Evolutionary conservation across 306 rosid genomes (phyloP), one percentile per base, ranked within the genome.

Genomic region (Inga laurina): DNA sequence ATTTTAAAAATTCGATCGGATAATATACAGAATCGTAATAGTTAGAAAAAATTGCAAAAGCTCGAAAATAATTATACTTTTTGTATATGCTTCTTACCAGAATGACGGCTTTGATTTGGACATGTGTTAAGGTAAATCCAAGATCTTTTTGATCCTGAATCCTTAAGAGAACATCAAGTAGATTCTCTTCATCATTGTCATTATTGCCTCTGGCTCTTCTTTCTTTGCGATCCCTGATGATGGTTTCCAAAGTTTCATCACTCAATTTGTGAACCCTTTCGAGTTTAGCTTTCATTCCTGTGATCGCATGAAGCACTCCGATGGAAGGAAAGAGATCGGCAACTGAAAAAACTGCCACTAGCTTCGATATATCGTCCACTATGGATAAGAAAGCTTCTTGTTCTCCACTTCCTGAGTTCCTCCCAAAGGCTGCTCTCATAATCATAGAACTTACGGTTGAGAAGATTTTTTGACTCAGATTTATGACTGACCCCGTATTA

Each of bases 321-420:
- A 64, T 12, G 0, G 84, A 81, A 46, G 75, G 80, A 69, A 45
- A 81, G 52, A 81, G 62, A 49, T 81, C 84, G 10, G 51, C 52
- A 22, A 81, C 1, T 0, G 32, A 34, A 13, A 81, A 73, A 9
- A 74, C 84, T 9, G 37, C 32, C 16, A 37, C 8, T 5, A 81
- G 18, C 43, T 18, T 24, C 9, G 49, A 4, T 16, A 32, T 8
- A 3, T 57, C 49, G 39, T 72, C 22, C 1, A 72, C 4, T 22
- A 8, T 7, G 19, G 15, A 34, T 45, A 72, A 0, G 27, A 59
- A 59, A 2, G 16, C 27, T 18, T 72, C 44, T 69, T 70, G 71
- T 30, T 49, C 21, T 66, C 4, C 35, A 39, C 43, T 39, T 39
- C 43, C 43, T 5, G 22, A 66, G 5, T 34, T 66, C 3, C 7